Evolutionary conservation across 352 stramenopile species (phyloP).

Genomic region (Thraustochytrium sp.): DNA sequence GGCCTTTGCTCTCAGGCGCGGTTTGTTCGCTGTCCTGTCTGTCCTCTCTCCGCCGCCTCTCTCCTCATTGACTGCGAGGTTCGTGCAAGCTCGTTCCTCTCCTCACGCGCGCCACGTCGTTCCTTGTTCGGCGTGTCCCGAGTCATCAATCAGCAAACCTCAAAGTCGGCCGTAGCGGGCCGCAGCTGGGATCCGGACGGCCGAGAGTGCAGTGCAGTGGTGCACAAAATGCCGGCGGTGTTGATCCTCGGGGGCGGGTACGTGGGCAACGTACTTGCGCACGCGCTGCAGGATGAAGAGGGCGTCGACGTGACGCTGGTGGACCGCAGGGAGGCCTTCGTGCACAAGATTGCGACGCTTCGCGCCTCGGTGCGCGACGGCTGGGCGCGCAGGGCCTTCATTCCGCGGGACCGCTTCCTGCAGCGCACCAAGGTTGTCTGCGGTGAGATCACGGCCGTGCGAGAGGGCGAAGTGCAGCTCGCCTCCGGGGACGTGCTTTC

Average conservation of each 20-base stretch:
- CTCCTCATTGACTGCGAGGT: no score
- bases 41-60: no score
- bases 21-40: no score
- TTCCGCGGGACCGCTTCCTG: neutral
- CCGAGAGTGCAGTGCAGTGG: no score
- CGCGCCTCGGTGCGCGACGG: neutral
- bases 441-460: neutral
- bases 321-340: neutral
- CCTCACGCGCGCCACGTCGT: no score
- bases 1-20: no score
- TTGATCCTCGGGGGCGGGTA: neutral
- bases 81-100: no score
- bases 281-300: neutral
- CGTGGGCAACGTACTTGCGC: neutral
- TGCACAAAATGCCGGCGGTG: no score
- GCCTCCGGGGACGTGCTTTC: neutral
- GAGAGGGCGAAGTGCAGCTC: neutral
- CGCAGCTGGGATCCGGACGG: no score
- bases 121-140: no score
- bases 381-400: neutral
- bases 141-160: no score
- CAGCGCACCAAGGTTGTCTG: neutral
- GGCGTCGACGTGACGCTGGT: neutral
- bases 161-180: no score
- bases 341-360: slow-evolving; percentile 37